Conservation (phyloP, 139 green algal genomes). For the Picocystis salinarum region DNA sequence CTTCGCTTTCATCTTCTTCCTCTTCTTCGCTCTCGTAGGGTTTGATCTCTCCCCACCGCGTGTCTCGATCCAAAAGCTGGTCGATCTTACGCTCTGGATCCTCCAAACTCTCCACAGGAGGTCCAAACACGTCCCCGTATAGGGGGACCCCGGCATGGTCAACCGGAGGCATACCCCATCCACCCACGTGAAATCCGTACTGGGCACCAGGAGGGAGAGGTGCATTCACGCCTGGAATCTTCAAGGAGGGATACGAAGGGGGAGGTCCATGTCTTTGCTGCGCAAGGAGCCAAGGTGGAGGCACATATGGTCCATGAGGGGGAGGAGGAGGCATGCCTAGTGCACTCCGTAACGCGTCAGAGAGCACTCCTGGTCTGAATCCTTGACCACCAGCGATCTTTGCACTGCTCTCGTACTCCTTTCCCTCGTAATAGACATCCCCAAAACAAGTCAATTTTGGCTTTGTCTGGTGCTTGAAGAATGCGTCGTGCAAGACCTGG, state of each 20-base stretch:
- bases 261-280: slow-evolving; percentile 93
- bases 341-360: slow-evolving; percentile 33
- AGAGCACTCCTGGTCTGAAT: slow-evolving; percentile 10
- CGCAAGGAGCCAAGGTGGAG: slow-evolving; percentile 92
- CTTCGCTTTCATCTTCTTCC: slow-evolving; percentile 30
- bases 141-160: slow-evolving; percentile 72
- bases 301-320: slow-evolving; percentile 15
- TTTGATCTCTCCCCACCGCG: slow-evolving; percentile 58
- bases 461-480: slow-evolving; percentile 95
- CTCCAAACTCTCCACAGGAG: background rate
- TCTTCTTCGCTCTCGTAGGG: slow-evolving; percentile 37
- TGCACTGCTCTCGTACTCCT: slow-evolving; percentile 28
- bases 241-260: slow-evolving; percentile 77
- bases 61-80: slow-evolving; percentile 42
- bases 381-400: slow-evolving; percentile 27
- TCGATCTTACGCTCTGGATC: slow-evolving; percentile 12
- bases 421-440: slow-evolving; percentile 95
- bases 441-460: slow-evolving; percentile 63
- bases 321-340: slow-evolving; percentile 59
- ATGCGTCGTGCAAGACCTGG: slow-evolving; percentile 90
- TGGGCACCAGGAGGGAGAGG: slow-evolving; percentile 66
- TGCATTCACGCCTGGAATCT: slow-evolving; percentile 79
- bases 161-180: slow-evolving; percentile 95
- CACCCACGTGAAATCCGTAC: slow-evolving; percentile 77
- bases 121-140: slow-evolving; percentile 93